phyloP scores from a whole-genome alignment of 2,329 filamentous ascomycete genomes.

The Cladosporium sp. region DNA sequence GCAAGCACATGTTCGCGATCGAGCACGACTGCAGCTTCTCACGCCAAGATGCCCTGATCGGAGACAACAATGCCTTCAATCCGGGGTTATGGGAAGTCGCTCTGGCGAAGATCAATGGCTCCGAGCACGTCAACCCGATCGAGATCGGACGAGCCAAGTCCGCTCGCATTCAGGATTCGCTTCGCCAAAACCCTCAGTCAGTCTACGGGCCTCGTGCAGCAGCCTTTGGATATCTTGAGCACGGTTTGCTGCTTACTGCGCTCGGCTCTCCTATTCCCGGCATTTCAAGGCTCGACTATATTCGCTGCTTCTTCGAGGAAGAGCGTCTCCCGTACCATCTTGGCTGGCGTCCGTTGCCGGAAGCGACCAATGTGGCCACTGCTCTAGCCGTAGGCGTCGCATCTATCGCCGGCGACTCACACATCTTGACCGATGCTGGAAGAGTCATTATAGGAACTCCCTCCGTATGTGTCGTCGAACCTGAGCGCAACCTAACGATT shows the following conservation, averaged over 20 bases:
- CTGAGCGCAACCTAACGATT: not conserved
- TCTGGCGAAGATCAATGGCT: slow-evolving; percentile 2
- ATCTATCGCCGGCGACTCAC: not conserved
- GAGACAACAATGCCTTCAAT: slow-evolving; percentile 2
- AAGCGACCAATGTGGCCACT: not conserved
- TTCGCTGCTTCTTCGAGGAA: slow-evolving; percentile 1
- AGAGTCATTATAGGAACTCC: not conserved
- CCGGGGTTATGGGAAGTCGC: not conserved
- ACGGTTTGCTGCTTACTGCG: not conserved
- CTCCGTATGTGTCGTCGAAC: not conserved
- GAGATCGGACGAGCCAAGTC: slow-evolving; percentile 1
- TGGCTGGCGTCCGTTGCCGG: not conserved
- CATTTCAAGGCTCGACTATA: not conserved
- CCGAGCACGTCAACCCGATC: not conserved
- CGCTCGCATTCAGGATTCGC: not conserved
- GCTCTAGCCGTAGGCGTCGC: not conserved
- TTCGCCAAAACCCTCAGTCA: not conserved
- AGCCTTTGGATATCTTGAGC: not conserved
- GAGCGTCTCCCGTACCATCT: slow-evolving; percentile 3
- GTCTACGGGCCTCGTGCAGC: not conserved
- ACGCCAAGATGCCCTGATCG: not conserved
- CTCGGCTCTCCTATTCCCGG: not conserved
- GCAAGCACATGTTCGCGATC: slow-evolving; percentile 29
- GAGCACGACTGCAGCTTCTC: slow-evolving; percentile 32
- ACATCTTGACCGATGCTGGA: not conserved